A percentile compares a stretch with the other conserved stretches of the same genome.
Evolutionary conservation across 1,284 basidiomycete species (phyloP).

Genomic region (Sporisorium graminicola): DNA sequence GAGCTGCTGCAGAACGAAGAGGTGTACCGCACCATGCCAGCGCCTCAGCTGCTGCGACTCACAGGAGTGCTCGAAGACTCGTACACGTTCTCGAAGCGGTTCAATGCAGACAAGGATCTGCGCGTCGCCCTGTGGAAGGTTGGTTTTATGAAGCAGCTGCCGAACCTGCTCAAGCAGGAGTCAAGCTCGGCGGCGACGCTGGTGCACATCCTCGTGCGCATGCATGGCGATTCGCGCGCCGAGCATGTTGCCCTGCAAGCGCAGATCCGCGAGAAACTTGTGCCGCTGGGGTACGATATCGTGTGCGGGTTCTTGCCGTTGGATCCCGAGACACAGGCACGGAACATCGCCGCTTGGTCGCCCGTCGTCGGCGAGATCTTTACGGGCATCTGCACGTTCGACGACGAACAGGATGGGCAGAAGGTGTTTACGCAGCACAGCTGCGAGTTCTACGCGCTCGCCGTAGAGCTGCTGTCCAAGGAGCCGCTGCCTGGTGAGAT

Average conservation of each 20-base stretch:
- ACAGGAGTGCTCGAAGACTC: conserved; percentile 96
- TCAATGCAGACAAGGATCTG: conserved; percentile 98
- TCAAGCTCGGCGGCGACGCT: conserved; percentile 95
- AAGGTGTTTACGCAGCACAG: conserved; percentile 52
- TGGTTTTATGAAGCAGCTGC: conserved; percentile 99
- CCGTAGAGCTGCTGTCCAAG: conserved; percentile 64
- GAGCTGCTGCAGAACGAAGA: conserved; percentile 81
- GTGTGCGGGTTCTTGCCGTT: conserved; percentile 91
- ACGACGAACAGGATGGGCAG: conserved; percentile 74
- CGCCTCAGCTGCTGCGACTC: conserved; percentile 88
- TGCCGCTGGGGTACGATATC: conserved; percentile 93
- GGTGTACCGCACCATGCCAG: conserved; percentile 94
- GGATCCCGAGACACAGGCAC: conserved; percentile 88
- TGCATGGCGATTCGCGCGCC: conserved; percentile 92
- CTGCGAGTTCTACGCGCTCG: conserved; percentile 63
- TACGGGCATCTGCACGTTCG: conserved; percentile 87
- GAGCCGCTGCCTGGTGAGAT: conserved; percentile 52
- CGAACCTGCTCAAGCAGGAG: conserved; percentile 97
- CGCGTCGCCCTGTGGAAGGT: conserved; percentile 99
- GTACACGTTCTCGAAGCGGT: conserved; percentile 95
- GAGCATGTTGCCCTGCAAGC: conserved; percentile 84
- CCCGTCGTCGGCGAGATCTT: conserved; percentile 95
- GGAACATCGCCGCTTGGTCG: conserved; percentile 97
- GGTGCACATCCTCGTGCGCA: conserved; percentile 88
- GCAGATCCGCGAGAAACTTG: conserved; percentile 86